phyloP scores from a whole-genome alignment of 2,329 filamentous ascomycete species.

The Cephalotrichum gorgonifer region DNA sequence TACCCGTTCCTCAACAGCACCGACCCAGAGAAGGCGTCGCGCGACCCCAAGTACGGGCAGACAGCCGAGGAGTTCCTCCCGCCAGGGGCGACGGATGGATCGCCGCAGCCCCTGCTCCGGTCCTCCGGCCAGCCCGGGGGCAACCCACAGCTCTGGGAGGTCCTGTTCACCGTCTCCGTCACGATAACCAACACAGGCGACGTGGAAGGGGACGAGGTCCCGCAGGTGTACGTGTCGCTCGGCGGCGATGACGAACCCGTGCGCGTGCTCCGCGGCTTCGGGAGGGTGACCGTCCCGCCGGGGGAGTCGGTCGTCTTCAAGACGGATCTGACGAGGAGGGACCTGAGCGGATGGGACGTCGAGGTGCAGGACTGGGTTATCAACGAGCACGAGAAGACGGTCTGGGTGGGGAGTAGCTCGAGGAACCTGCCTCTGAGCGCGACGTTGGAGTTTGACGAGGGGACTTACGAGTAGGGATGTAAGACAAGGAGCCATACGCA shows the following conservation, averaged over 20 bases:
- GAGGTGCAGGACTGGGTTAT: constrained; percentile 73
- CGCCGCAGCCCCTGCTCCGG: constrained; percentile 42
- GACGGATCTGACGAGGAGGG: constrained; percentile 63
- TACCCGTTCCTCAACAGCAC: constrained; percentile 66
- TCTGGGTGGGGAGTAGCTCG: constrained; percentile 45
- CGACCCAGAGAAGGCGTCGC: constrained; percentile 43
- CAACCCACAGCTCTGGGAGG: constrained; percentile 56
- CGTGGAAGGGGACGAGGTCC: constrained; percentile 57
- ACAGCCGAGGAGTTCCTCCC: constrained; percentile 51
- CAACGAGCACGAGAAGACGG: constrained; percentile 37
- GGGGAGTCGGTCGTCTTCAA: constrained; percentile 59
- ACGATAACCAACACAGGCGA: constrained; percentile 63
- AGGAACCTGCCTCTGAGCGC: constrained; percentile 37
- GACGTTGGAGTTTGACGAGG: background rate
- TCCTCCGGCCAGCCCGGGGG: constrained; percentile 49
- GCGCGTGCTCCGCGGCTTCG: constrained; percentile 66
- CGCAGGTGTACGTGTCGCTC: constrained; percentile 70
- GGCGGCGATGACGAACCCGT: constrained; percentile 65
- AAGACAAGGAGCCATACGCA: background rate
- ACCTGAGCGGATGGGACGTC: constrained; percentile 81
- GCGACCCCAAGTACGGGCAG: constrained; percentile 49
- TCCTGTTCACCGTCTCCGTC: constrained; percentile 56
- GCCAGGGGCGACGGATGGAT: constrained; percentile 40
- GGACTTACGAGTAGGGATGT: background rate
- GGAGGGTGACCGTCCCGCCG: constrained; percentile 59